Percentiles rank a stretch among this genome's conserved stretches.
phyloP scores from a whole-genome alignment of 2,329 filamentous ascomycete genomes.

The Penicillium occitanis region DNA sequence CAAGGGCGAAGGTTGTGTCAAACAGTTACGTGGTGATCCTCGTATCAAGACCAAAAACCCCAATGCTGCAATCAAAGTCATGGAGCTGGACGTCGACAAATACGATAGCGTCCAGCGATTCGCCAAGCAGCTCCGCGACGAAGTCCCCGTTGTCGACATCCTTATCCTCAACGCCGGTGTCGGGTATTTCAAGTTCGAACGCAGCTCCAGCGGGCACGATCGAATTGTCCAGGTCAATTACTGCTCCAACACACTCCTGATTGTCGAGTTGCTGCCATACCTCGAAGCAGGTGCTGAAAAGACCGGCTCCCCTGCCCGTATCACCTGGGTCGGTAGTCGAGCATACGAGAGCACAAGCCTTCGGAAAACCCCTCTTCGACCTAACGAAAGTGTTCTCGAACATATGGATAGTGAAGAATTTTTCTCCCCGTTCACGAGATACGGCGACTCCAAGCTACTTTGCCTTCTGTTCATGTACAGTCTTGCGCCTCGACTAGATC shows the following conservation, averaged over 20 bases:
- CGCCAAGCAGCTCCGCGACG: slow-evolving; percentile 21
- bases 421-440: slow-evolving; percentile 18
- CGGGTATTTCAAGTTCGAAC: slow-evolving; percentile 23
- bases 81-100: slow-evolving; percentile 25
- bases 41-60: slow-evolving; percentile 8
- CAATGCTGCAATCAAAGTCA: slow-evolving; percentile 22
- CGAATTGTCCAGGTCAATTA: slow-evolving; percentile 39
- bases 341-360: slow-evolving; percentile 19
- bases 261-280: slow-evolving; percentile 31
- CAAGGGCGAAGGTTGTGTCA: slow-evolving; percentile 25
- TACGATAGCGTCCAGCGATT: slow-evolving; percentile 27
- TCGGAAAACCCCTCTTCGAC: slow-evolving; percentile 12
- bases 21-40: slow-evolving; percentile 4
- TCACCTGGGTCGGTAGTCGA: slow-evolving; percentile 29
- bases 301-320: slow-evolving; percentile 20
- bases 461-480: slow-evolving; percentile 29
- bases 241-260: slow-evolving; percentile 29
- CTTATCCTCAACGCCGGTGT: slow-evolving; percentile 31
- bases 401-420: slow-evolving; percentile 23
- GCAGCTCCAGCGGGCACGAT: slow-evolving; percentile 37
- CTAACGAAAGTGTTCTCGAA: slow-evolving; percentile 15
- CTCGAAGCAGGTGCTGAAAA: slow-evolving; percentile 26
- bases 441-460: slow-evolving; percentile 27
- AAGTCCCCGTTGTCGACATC: slow-evolving; percentile 26
- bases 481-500: slow-evolving; percentile 25